Percentiles rank a stretch among this genome's conserved stretches.
phyloP scores from a whole-genome alignment of 148 eudicot genomes.

The Limonium bicolor region DNA sequence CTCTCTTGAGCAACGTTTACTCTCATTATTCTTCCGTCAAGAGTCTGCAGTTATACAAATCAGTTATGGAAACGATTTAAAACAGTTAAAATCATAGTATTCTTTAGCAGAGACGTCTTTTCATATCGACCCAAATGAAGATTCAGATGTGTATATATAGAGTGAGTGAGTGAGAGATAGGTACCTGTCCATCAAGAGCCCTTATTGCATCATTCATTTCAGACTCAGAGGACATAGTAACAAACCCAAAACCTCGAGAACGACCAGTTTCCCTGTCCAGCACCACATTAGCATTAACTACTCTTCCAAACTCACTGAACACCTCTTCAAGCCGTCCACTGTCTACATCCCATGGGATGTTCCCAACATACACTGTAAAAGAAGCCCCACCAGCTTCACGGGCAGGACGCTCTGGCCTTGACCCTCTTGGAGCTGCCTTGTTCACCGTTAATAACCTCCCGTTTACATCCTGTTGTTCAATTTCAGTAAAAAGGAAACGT shows the following conservation, averaged over 20 bases:
- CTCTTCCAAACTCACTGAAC: constrained; percentile 65
- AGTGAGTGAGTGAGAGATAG: too few species aligned
- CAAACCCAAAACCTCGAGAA: constrained; percentile 88
- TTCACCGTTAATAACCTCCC: constrained; percentile 73
- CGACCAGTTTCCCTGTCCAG: constrained; percentile 68
- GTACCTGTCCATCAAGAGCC: constrained; percentile 82
- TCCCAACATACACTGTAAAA: constrained; percentile 66
- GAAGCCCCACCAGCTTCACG: constrained; percentile 34
- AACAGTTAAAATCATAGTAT: too few species aligned
- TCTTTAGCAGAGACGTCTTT: too few species aligned
- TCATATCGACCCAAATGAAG: too few species aligned
- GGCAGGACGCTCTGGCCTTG: constrained; percentile 55
- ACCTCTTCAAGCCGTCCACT: constrained; percentile 46
- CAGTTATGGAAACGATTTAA: too few species aligned
- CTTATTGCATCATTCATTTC: constrained; percentile 67
- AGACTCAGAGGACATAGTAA: constrained; percentile 57
- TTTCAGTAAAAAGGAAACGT: too few species aligned
- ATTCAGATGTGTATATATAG: not conserved
- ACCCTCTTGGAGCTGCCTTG: constrained; percentile 90
- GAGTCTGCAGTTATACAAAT: constrained; percentile 24
- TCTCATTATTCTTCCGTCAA: constrained; percentile 60
- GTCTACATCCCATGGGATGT: constrained; percentile 86
- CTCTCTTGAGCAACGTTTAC: constrained; percentile 61
- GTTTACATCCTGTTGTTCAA: constrained; percentile 35
- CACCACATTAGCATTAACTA: constrained; percentile 50